These are phyloP conservation scores for Kwoniella sp. DNA, from an alignment of 768 basidiomycete genomes.

Conservation along the genomic window DNA sequence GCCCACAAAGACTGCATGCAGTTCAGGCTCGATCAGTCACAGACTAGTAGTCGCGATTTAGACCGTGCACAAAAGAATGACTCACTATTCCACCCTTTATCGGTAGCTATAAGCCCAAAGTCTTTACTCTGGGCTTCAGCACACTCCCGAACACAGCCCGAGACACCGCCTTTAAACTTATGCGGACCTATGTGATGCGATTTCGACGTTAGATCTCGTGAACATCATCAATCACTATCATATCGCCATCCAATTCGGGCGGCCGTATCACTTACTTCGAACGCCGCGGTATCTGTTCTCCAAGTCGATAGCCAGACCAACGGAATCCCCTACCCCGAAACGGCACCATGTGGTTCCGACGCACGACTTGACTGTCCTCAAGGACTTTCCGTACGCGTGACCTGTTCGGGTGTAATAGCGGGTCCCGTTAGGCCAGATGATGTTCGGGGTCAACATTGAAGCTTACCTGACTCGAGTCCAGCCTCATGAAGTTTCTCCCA, in stretches of 20 bases:
- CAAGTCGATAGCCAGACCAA: conserved; percentile 70
- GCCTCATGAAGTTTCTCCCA: conserved; percentile 66
- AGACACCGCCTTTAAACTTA: conserved; percentile 76
- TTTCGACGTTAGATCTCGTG: neutral
- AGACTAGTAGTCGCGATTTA: conserved; percentile 1
- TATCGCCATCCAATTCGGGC: conserved; percentile 12
- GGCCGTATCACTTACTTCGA: conserved; percentile 19
- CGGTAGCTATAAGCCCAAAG: conserved; percentile 75
- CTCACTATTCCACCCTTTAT: conserved; percentile 72
- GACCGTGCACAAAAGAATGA: conserved; percentile 33
- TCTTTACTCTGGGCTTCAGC: conserved; percentile 76
- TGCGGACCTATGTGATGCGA: conserved; percentile 59
- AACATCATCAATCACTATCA: neutral
- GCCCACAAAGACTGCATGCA: conserved; percentile 63
- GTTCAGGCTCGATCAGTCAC: neutral
- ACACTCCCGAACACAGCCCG: conserved; percentile 74
- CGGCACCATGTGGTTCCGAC: conserved; percentile 70
- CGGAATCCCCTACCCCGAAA: conserved; percentile 74
- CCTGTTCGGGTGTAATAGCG: conserved; percentile 56
- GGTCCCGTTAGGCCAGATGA: neutral
- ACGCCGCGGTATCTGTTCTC: conserved; percentile 75
- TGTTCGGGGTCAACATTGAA: neutral
- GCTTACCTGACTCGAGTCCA: conserved; percentile 65
- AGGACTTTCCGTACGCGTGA: conserved; percentile 70
- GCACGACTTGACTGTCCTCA: conserved; percentile 76